Base-by-base conservation (phyloP, 805 yeast species). In the Myxozyma kluyveri region DNA sequence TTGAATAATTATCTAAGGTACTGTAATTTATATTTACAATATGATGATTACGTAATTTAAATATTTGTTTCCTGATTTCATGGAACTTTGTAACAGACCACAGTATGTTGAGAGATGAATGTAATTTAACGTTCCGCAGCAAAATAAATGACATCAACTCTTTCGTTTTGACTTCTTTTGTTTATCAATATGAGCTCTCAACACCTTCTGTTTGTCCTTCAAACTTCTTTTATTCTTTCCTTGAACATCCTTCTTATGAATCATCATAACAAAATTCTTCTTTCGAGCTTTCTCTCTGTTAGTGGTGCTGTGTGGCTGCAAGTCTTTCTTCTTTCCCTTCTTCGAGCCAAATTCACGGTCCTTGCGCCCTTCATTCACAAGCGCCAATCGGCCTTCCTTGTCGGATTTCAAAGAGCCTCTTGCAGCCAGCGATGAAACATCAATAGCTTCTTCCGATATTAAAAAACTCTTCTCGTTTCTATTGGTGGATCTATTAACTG, bases 181-280 rank as follows among this genome's bases (percentile, higher is more conserved):
- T 68, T 87, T 88, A 39, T 80, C 81, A 55, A 89, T 80, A 65
- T 91, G 98, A 1, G 96, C 96, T 57, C 84, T 76, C 63, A 93
- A 72, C 18, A 86, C 82, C 69, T 82, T 86, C 69, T 90, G 97
- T 69, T 88, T 83, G 69, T 93, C 98, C 63, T 96, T 78, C 63
- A 93, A 75, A 51, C 96, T 87, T 78, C 85, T 76, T 72, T 84
- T 86, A 59, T 85, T 90, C 71, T 93, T 93, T 58, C 98, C 98
- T 70, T 87, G 95, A 36, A 93, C 98, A 45, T 87, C 83, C 64
- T 82, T 82, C 74, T 91, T 93, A 72, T 93, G 99, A 62, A 93
- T 87, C 91, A 87, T 87, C 99, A 93, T 93, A 67, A 93, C 91
- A 67, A 89, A 93, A 72, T 93, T 93, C 96, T 93, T 93, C 88